Percentiles rank a stretch among this genome's conserved stretches.
phyloP scores from a whole-genome alignment of 768 basidiomycete species.

The Clitopilus passeckerianus region DNA sequence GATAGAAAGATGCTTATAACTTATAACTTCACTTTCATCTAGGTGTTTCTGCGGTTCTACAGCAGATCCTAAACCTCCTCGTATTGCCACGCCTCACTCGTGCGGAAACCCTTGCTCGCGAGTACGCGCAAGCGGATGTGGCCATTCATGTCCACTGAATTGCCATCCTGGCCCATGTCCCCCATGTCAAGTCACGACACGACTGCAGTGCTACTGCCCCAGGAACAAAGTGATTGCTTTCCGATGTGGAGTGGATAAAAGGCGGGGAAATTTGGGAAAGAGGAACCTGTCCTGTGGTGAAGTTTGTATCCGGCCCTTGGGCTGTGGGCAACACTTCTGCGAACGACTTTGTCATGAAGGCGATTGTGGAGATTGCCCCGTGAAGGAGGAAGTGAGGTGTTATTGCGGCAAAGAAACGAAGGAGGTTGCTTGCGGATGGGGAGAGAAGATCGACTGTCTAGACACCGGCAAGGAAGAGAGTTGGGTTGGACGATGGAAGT shows the following conservation, averaged over 20 bases:
- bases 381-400: conserved; percentile 53
- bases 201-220: conserved; percentile 76
- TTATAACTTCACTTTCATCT: no score
- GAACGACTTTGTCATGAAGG: conserved; percentile 70
- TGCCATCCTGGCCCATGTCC: conserved; percentile 98
- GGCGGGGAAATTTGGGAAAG: conserved; percentile 17
- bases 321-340: conserved; percentile 74
- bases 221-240: conserved; percentile 52
- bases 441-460: conserved; percentile 35
- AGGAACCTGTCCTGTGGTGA: conserved; percentile 37
- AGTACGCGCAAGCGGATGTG: conserved; percentile 51
- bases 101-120: conserved; percentile 70
- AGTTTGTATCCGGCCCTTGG: conserved; percentile 41
- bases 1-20: no score
- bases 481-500: conserved; percentile 65
- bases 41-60: conserved; percentile 85
- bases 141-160: conserved; percentile 75
- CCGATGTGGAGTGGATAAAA: conserved; percentile 42
- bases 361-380: conserved; percentile 60
- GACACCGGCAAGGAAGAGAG: conserved; percentile 30
- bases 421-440: conserved; percentile 62
- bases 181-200: conserved; percentile 79
- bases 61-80: conserved; percentile 66
- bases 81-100: conserved; percentile 71
- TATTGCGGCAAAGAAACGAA: conserved; percentile 74